These are phyloP conservation scores for Mrakiaceae sp. DNA, from an alignment of 1,284 basidiomycete genomes.

Conservation along the genomic window DNA sequence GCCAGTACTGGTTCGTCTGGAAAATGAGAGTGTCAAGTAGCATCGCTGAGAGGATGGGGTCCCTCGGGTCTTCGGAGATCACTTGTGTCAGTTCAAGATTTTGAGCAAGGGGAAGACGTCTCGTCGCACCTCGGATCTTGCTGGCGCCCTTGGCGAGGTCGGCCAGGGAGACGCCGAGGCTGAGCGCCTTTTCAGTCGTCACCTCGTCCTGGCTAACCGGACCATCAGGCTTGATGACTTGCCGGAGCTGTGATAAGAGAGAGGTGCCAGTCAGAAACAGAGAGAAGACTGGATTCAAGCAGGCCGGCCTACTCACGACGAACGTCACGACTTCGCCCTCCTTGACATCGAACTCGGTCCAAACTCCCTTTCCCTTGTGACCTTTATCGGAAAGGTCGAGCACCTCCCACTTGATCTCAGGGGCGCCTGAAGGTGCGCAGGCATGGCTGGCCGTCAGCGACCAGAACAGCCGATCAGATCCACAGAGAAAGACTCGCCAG, in stretches of 20 bases:
- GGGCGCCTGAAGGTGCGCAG: not conserved
- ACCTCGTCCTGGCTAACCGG: not conserved
- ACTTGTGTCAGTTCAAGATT: too few species aligned
- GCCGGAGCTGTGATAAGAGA: conserved; percentile 17
- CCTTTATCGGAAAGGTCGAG: conserved; percentile 55
- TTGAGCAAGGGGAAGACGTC: not conserved
- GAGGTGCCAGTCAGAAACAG: not conserved
- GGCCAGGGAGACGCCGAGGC: conserved; percentile 43
- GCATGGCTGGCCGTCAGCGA: too few species aligned
- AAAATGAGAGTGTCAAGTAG: conserved; percentile 20
- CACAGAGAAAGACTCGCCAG: too few species aligned
- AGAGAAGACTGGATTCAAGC: not conserved
- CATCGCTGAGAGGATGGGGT: not conserved
- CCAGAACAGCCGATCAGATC: too few species aligned
- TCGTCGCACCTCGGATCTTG: conserved; percentile 37
- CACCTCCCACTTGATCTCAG: not conserved
- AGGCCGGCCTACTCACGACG: conserved; percentile 39
- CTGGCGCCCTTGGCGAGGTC: conserved; percentile 43
- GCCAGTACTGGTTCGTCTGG: conserved; percentile 74
- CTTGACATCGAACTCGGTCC: conserved; percentile 34
- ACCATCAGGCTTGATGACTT: conserved; percentile 22
- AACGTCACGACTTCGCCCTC: conserved; percentile 83
- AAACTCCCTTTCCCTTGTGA: conserved; percentile 27
- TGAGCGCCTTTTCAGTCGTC: conserved; percentile 29
- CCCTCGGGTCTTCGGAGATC: not conserved